Base-by-base conservation (phyloP, 2,329 filamentous ascomycete species). In the Hypomyces perniciosus region DNA sequence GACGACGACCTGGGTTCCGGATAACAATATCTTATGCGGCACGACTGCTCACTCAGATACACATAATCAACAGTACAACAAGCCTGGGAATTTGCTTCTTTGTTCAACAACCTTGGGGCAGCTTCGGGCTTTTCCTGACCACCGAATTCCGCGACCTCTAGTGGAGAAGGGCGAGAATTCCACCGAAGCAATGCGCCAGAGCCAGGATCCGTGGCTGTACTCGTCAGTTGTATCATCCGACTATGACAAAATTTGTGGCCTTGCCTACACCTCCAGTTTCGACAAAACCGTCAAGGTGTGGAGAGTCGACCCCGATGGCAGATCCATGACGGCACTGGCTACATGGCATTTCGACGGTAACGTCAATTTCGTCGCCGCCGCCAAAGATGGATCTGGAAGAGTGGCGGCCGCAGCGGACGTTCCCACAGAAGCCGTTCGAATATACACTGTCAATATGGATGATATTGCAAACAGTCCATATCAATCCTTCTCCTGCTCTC, bases 11-110 rank as follows among this genome's bases (percentile, higher is more conserved):
- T 85, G 82, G 82, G 68, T 79, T 0, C 77, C 77, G 0, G 60
- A 76, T 20, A 61, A 71, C n/a, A 68, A 68, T 12, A 80, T 84
- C 46, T 60, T 85, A n/a, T 83, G 80, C 55, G 82, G 82, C 33
- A 80, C 81, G 0, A 82, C 80, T 0, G 77, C 78, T 1, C 81
- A 85, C 63, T 84, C 80, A 0, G 82, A 85, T 57, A 66, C 71
- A 0, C 78, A 81, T 39, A 85, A 84, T 51, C 80, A 84, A 59
- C 81, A 84, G 54, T 85, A 85, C 59, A 85, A 85, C 57, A 83
- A 80, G 56, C 75, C 78, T 0, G 81, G 82, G 1, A 85, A 85
- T 57, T 63, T 85, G 8, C 66, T 81, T 1, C 64, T 85, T 1
- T 81, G 78, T 6, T 82, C 78, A 0, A 67, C 72, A 1, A 57